Evolutionary conservation across 129 eudicot species (phyloP).

Genomic region (Flaveria bidentis): DNA sequence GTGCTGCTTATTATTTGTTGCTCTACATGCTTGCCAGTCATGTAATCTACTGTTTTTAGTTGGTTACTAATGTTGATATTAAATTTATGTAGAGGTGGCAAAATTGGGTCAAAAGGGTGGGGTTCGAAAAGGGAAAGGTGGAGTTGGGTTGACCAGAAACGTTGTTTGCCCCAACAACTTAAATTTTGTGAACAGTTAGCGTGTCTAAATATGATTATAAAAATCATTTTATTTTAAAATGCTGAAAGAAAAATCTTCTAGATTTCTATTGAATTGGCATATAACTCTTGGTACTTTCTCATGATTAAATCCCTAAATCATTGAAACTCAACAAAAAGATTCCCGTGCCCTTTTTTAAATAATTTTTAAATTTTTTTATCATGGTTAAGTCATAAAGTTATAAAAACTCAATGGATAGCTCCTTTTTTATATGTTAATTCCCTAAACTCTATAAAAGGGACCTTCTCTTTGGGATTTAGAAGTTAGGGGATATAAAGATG

Average conservation of each 20-base stretch:
- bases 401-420: not conserved
- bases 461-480: not conserved
- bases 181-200: not conserved
- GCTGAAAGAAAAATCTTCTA: no score
- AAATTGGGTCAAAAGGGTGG: not conserved
- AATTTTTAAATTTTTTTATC: not conserved
- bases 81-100: not conserved
- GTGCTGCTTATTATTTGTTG: conserved; percentile 82
- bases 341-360: not conserved
- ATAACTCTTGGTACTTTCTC: no score
- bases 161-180: not conserved
- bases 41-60: conserved; percentile 45
- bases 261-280: not conserved
- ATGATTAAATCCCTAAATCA: not conserved
- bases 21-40: conserved; percentile 93
- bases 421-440: not conserved
- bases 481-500: not conserved
- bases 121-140: not conserved
- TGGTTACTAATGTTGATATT: not conserved
- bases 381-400: not conserved
- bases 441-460: not conserved
- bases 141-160: not conserved
- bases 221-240: no score
- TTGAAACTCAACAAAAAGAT: not conserved
- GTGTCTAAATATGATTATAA: no score